These are phyloP conservation scores for Colletotrichum ledebouriae DNA, from an alignment of 2,329 filamentous ascomycete genomes.

Conservation along the genomic window DNA sequence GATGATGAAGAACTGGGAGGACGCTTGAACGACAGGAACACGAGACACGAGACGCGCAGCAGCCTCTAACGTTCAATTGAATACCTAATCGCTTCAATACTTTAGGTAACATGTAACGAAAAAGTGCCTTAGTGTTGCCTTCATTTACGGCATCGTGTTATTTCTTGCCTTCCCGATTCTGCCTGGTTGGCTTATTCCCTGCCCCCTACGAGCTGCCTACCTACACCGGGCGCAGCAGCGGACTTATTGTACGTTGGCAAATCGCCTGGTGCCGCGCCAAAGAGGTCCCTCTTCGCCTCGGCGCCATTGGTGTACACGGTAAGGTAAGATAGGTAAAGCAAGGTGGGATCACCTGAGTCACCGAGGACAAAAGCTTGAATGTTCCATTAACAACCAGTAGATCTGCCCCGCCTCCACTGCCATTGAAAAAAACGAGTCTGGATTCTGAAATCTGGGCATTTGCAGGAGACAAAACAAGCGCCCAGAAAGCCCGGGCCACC, in stretches of 20 bases:
- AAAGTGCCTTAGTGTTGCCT: conserved; percentile 1
- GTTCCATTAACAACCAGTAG: not conserved
- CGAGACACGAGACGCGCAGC: conserved; percentile 5
- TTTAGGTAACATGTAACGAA: conserved; percentile 16
- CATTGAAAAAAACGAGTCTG: not conserved
- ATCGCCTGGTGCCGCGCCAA: conserved; percentile 21
- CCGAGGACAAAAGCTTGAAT: not conserved
- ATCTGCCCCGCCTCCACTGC: not conserved
- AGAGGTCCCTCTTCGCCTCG: conserved; percentile 10
- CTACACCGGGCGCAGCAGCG: not conserved
- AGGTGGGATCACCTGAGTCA: conserved; percentile 21
- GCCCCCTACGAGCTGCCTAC: not conserved
- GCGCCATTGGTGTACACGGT: conserved; percentile 16
- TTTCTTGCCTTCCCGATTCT: conserved; percentile 30
- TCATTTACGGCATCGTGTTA: conserved; percentile 1
- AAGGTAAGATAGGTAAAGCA: not conserved
- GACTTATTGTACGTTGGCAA: no score
- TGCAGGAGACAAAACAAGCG: not conserved
- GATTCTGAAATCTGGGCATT: conserved; percentile 5
- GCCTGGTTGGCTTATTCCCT: conserved; percentile 7
- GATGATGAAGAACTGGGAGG: conserved; percentile 9
- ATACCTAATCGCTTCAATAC: conserved; percentile 8
- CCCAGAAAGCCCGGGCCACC: conserved; percentile 22
- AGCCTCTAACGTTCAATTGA: conserved; percentile 24
- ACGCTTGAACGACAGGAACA: conserved; percentile 12